Percentiles rank a stretch among this genome's conserved stretches.
Conservation (phyloP, 176 grass and related monocot species). For the sorghum (Sorghum bicolor) region DNA sequence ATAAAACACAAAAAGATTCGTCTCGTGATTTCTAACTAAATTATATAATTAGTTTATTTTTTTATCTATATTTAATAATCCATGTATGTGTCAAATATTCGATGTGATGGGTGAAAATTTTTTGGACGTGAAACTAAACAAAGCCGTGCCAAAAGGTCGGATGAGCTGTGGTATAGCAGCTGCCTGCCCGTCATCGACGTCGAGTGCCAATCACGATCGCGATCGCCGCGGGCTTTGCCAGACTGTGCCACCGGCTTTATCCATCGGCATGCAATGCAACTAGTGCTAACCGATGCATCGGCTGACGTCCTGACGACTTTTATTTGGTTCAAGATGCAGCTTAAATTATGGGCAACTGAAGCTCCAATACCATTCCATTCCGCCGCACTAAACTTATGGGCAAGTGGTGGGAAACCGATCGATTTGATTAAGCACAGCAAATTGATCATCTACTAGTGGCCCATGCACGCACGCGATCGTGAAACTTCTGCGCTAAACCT, state of each 20-base stretch:
- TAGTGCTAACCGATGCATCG: neutral
- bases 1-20: no score
- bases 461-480: neutral
- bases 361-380: neutral
- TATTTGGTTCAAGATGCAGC: neutral
- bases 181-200: neutral
- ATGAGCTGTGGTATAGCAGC: neutral
- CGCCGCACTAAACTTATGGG: neutral
- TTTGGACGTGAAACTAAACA: no score
- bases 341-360: neutral
- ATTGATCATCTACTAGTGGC: neutral
- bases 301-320: no score
- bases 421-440: neutral
- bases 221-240: neutral
- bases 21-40: no score
- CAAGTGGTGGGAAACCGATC: neutral
- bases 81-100: no score
- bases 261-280: neutral
- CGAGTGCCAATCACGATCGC: neutral
- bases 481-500: constrained; percentile 13
- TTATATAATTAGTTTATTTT: no score
- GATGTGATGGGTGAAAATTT: no score
- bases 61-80: no score
- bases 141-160: no score
- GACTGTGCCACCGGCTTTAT: neutral